Conservation (phyloP, 177 flowering plant species). For the Vitis hybrid region DNA sequence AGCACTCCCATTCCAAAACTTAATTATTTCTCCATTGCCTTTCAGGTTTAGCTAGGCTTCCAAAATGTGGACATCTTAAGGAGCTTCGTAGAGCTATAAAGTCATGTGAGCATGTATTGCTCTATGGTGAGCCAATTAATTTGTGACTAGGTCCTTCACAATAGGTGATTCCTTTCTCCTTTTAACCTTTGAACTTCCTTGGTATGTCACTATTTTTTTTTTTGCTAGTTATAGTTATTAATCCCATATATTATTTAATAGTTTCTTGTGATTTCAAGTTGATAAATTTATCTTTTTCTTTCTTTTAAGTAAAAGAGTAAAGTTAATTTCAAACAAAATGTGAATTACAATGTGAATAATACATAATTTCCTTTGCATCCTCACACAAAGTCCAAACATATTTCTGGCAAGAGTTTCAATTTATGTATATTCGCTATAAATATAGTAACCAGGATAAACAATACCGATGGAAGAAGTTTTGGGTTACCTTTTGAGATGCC, state of each 20-base stretch:
- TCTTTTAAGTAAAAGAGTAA: not conserved
- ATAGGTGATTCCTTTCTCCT: slow-evolving; percentile 55
- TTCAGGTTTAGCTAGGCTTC: slow-evolving; percentile 81
- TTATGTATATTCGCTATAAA: too few relatives aligned
- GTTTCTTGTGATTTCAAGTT: not conserved
- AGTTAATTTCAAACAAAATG: not conserved
- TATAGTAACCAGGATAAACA: too few relatives aligned
- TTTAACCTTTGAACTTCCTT: not conserved
- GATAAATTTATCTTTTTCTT: not conserved
- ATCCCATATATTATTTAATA: not conserved
- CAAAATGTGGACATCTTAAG: slow-evolving; percentile 97
- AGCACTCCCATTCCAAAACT: not conserved
- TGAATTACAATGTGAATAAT: not conserved
- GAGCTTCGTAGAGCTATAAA: slow-evolving; percentile 86
- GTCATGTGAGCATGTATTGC: slow-evolving; percentile 66
- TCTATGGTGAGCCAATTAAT: slow-evolving; percentile 45
- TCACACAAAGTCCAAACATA: too few relatives aligned
- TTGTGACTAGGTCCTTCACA: slow-evolving; percentile 70
- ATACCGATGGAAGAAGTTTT: too few relatives aligned
- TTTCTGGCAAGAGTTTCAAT: too few relatives aligned
- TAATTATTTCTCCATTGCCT: slow-evolving; percentile 13
- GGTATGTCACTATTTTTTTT: not conserved
- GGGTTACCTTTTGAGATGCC: too few relatives aligned
- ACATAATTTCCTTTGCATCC: too few relatives aligned
- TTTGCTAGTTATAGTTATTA: not conserved